phyloP scores from a whole-genome alignment of 305 asterid genomes.

The Fraxinus ornus region DNA sequence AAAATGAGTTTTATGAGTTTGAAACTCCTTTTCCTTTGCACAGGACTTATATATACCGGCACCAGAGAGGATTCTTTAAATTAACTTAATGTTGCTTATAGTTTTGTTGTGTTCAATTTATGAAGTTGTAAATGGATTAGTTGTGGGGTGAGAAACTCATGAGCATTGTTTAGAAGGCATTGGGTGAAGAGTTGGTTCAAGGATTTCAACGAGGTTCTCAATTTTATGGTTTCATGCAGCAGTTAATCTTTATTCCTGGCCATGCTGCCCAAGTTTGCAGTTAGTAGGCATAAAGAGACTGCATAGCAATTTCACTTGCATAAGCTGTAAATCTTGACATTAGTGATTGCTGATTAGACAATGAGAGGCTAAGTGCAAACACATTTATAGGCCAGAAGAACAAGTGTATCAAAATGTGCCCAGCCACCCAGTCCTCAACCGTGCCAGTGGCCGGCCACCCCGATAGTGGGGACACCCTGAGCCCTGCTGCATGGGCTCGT shows the following conservation, averaged over 20 bases:
- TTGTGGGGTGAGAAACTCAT: slow-evolving; percentile 40
- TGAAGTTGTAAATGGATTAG: slow-evolving; percentile 23
- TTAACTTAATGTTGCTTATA: not conserved
- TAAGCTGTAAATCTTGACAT: not conserved
- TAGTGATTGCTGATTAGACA: not conserved
- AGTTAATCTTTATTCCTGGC: not conserved
- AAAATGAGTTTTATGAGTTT: not conserved
- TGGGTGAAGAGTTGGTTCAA: slow-evolving; percentile 28
- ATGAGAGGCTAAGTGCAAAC: not conserved
- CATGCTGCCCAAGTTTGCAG: not conserved
- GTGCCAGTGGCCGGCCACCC: not conserved
- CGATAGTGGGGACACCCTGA: not conserved
- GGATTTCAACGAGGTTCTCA: not conserved
- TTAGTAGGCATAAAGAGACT: not conserved
- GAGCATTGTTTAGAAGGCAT: slow-evolving; percentile 25
- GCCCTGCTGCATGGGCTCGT: not conserved
- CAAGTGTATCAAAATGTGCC: not conserved
- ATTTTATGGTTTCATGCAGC: not conserved
- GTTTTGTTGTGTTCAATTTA: slow-evolving; percentile 3
- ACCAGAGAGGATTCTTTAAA: not conserved
- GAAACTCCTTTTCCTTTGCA: not conserved
- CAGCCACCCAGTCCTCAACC: not conserved
- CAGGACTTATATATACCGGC: slow-evolving; percentile 27
- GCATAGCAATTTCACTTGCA: not conserved
- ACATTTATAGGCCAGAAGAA: not conserved